Percentiles rank a stretch among this genome's conserved stretches.
These are phyloP conservation scores for Tolypocladium pustulatum DNA, from an alignment of 2,329 filamentous ascomycete species.

Conservation along the genomic window DNA sequence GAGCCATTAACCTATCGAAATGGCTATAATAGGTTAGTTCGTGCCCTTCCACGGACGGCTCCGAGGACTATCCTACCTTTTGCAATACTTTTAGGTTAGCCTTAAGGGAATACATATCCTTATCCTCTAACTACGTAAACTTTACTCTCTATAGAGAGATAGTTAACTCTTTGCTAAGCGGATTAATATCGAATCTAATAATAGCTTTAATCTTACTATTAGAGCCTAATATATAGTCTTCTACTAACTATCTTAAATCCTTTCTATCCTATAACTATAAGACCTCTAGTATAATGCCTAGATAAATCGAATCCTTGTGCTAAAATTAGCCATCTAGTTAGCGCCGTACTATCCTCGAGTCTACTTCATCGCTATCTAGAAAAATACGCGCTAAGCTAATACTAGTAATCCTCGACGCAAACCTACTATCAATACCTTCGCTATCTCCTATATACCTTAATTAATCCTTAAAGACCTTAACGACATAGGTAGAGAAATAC, in stretches of 20 bases:
- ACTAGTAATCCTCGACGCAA: conserved; percentile 1
- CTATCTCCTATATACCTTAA: too few relatives aligned
- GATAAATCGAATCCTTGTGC: conserved; percentile 3
- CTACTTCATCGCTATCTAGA: background rate
- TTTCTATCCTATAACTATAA: conserved; percentile 9
- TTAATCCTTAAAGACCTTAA: background rate
- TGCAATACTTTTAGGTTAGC: too few relatives aligned
- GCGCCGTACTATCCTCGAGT: background rate
- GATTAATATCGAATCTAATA: conserved; percentile 9
- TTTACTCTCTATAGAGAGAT: conserved; percentile 6
- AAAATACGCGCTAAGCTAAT: background rate
- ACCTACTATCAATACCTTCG: background rate
- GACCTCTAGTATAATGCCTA: conserved; percentile 9
- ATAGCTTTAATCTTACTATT: conserved; percentile 10
- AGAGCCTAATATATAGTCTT: conserved; percentile 9
- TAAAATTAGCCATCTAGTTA: conserved; percentile 9
- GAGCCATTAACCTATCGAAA: too few relatives aligned
- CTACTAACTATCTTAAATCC: conserved; percentile 6
- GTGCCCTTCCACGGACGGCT: too few relatives aligned
- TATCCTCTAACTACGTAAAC: too few relatives aligned
- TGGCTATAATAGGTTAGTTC: too few relatives aligned
- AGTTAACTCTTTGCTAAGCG: conserved; percentile 2
- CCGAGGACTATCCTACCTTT: too few relatives aligned
- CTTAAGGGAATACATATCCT: too few relatives aligned
- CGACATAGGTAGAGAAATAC: background rate